phyloP scores from a whole-genome alignment of 2,329 filamentous ascomycete genomes.

The Xylariales sp. region DNA sequence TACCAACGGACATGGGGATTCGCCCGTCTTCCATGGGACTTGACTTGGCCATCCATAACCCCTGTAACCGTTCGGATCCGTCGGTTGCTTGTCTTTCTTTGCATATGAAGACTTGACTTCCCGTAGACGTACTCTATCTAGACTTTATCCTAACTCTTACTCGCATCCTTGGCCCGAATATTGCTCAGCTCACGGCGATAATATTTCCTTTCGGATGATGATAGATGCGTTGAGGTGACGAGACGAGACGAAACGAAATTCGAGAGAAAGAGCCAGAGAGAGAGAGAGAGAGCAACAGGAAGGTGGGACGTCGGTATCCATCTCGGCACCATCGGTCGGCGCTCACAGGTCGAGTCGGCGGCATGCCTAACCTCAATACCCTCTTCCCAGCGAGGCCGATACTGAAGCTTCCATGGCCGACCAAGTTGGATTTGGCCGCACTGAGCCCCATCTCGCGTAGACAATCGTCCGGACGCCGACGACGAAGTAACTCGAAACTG shows the following conservation, averaged over 20 bases:
- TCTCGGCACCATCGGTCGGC: not conserved
- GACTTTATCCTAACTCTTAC: not conserved
- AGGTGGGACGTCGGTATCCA: not conserved
- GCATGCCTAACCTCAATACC: slow-evolving; percentile 6
- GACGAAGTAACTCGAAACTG: slow-evolving; percentile 7
- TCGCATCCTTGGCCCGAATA: not conserved
- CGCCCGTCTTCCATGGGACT: slow-evolving; percentile 2
- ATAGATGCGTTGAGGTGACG: not conserved
- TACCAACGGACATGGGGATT: slow-evolving; percentile 6
- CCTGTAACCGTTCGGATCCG: slow-evolving; percentile 4
- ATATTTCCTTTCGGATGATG: slow-evolving; percentile 1
- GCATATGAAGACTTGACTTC: slow-evolving; percentile 7
- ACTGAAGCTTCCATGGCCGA: slow-evolving; percentile 10
- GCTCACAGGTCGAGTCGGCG: not conserved
- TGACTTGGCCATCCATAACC: slow-evolving; percentile 7
- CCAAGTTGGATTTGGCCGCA: slow-evolving; percentile 4
- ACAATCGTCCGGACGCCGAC: slow-evolving; percentile 1
- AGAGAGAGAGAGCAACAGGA: not conserved
- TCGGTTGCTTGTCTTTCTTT: not conserved
- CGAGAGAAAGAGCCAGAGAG: not conserved
- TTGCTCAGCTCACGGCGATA: not conserved
- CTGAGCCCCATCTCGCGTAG: slow-evolving; percentile 1
- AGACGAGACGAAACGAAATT: too few species aligned
- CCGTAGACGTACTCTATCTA: not conserved
- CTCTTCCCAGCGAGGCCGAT: slow-evolving; percentile 8